A percentile compares a stretch with the other conserved stretches of the same genome.
Conservation (phyloP, 1,284 basidiomycete species). For the Nidula niveotomentosa region DNA sequence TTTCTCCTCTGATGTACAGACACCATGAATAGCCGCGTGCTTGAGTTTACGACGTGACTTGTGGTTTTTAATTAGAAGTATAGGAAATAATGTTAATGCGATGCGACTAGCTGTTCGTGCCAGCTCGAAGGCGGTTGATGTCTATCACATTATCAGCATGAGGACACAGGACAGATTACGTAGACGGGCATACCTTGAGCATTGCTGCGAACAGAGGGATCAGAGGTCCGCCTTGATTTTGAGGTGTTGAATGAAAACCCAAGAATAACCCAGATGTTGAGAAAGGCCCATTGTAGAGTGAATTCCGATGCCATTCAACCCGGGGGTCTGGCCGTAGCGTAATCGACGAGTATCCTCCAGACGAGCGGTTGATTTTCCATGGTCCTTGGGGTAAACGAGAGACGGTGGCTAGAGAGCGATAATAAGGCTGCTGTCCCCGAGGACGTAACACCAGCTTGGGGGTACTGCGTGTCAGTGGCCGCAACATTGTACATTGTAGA, state of each 20-base stretch:
- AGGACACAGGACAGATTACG: background rate
- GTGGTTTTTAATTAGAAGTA: constrained; percentile 58
- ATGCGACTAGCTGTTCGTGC: constrained; percentile 66
- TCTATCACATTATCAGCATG: constrained; percentile 25
- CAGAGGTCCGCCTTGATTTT: constrained; percentile 26
- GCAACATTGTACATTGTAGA: constrained; percentile 34
- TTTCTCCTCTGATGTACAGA: constrained; percentile 49
- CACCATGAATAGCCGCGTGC: constrained; percentile 50
- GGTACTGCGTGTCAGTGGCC: constrained; percentile 20
- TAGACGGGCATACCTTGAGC: constrained; percentile 32
- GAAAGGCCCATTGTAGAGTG: constrained; percentile 2
- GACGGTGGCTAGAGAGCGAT: constrained; percentile 5
- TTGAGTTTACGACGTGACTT: constrained; percentile 51
- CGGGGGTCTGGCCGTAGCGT: background rate
- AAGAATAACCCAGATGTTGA: constrained; percentile 9
- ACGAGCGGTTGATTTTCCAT: background rate
- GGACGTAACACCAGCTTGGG: constrained; percentile 11
- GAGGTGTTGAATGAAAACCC: constrained; percentile 38
- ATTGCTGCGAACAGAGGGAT: constrained; percentile 36
- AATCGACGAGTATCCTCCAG: too few relatives aligned
- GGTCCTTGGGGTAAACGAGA: constrained; percentile 4
- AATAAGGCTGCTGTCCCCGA: background rate
- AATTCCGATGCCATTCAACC: background rate
- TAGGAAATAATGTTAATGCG: constrained; percentile 69
- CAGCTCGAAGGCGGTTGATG: constrained; percentile 59